Conservation (phyloP, 2,329 filamentous ascomycete species). For the Paecilomyces variotii region DNA sequence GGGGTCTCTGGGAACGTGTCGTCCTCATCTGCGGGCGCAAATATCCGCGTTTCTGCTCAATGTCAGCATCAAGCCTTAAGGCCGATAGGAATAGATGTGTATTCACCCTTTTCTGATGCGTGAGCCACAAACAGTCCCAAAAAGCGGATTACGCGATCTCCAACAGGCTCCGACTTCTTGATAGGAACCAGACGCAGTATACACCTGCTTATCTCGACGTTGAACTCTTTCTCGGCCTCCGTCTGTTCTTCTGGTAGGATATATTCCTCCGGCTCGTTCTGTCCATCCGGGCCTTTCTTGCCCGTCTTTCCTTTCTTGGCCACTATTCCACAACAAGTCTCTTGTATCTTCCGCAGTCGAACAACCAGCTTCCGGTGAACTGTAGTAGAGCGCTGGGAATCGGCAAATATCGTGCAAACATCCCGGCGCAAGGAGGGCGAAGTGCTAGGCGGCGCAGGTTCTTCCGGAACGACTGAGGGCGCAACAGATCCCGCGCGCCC, state of each 20-base stretch:
- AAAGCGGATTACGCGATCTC: slow-evolving; percentile 79
- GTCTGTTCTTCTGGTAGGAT: slow-evolving; percentile 47
- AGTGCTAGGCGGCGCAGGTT: slow-evolving; percentile 38
- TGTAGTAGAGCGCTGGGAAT: slow-evolving; percentile 82
- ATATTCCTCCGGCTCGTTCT: slow-evolving; percentile 45
- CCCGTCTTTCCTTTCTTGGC: slow-evolving; percentile 27
- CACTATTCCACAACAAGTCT: slow-evolving; percentile 61
- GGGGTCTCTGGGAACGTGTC: slow-evolving; percentile 74
- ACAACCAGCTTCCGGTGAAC: slow-evolving; percentile 85
- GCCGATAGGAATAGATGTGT: background rate
- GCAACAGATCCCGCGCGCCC: slow-evolving; percentile 61
- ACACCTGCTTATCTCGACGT: slow-evolving; percentile 74
- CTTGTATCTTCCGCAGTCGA: slow-evolving; percentile 81
- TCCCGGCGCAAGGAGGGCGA: slow-evolving; percentile 59
- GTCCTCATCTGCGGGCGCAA: slow-evolving; percentile 56
- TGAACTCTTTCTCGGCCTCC: slow-evolving; percentile 80
- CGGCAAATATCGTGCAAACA: slow-evolving; percentile 64
- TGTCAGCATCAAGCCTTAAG: slow-evolving; percentile 7
- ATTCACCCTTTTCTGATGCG: slow-evolving; percentile 49
- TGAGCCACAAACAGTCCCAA: slow-evolving; percentile 77
- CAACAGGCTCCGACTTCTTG: slow-evolving; percentile 84
- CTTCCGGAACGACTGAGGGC: slow-evolving; percentile 52
- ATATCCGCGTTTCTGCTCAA: slow-evolving; percentile 58
- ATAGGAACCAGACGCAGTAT: slow-evolving; percentile 73
- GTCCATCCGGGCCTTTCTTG: slow-evolving; percentile 37